These are phyloP conservation scores for Leccinum pachyderme DNA, from an alignment of 1,284 basidiomycete genomes.

Conservation along the genomic window DNA sequence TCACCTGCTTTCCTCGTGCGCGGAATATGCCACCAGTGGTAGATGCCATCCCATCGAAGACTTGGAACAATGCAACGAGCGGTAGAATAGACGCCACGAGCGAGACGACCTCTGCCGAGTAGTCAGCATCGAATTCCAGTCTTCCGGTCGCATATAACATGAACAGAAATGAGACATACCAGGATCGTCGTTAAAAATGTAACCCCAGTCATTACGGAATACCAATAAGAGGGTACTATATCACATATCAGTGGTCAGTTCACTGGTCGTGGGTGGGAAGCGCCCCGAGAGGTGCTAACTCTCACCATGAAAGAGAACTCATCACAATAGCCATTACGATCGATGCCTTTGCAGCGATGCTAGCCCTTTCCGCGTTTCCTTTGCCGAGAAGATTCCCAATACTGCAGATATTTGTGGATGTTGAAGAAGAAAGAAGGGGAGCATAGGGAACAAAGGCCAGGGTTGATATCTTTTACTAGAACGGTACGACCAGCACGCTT, in stretches of 20 bases:
- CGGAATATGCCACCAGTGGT: slow-evolving; percentile 78
- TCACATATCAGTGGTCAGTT: not conserved
- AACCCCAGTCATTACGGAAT: slow-evolving; percentile 75
- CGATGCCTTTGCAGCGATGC: slow-evolving; percentile 58
- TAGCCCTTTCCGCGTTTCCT: slow-evolving; percentile 65
- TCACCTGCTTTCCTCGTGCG: slow-evolving; percentile 70
- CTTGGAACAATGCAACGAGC: slow-evolving; percentile 77
- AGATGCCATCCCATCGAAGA: slow-evolving; percentile 72
- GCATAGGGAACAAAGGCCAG: not conserved
- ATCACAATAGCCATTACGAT: slow-evolving; percentile 62
- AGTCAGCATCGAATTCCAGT: slow-evolving; percentile 5
- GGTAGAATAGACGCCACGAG: slow-evolving; percentile 77
- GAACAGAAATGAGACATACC: slow-evolving; percentile 36
- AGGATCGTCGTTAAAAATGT: slow-evolving; percentile 83
- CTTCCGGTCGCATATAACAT: slow-evolving; percentile 37
- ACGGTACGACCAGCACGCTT: slow-evolving; percentile 22
- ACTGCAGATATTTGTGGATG: slow-evolving; percentile 33
- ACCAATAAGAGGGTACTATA: slow-evolving; percentile 64
- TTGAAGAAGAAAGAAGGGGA: not conserved
- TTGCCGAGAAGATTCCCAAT: slow-evolving; percentile 85
- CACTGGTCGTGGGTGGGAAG: not conserved
- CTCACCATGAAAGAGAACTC: slow-evolving; percentile 62
- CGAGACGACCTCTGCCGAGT: slow-evolving; percentile 49
- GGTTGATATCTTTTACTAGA: not conserved
- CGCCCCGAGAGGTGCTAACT: not conserved